phyloP scores from a whole-genome alignment of 352 stramenopile species.

The Pythium sp. region DNA sequence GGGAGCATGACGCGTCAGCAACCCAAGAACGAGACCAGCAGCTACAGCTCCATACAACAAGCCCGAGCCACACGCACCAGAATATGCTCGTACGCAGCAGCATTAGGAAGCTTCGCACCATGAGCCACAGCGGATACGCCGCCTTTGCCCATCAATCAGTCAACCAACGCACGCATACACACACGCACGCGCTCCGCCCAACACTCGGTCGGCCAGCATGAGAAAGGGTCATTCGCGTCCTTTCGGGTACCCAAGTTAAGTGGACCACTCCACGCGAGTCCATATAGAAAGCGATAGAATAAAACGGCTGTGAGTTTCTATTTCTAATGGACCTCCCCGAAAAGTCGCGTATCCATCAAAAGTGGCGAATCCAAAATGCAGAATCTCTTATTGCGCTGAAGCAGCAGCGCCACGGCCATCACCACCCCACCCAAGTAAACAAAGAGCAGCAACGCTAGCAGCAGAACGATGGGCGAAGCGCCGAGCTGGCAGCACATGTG shows the following conservation, averaged over 20 bases:
- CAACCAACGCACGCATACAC: too few relatives aligned
- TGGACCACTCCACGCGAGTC: background rate
- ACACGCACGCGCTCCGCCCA: background rate
- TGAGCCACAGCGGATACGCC: background rate
- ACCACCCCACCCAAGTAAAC: background rate
- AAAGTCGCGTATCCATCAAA: conserved; percentile 8
- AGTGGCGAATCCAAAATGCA: background rate
- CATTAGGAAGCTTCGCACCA: background rate
- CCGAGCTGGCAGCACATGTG: conserved; percentile 88
- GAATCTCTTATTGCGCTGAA: background rate
- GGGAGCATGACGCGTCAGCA: background rate
- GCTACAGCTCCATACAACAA: background rate
- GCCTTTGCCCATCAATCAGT: conserved; percentile 9
- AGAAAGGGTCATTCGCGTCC: background rate
- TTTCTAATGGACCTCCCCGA: conserved; percentile 1
- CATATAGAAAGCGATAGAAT: conserved; percentile 7
- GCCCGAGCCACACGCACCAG: conserved; percentile 2
- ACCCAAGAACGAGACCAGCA: background rate
- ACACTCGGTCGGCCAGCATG: background rate
- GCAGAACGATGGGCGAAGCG: conserved; percentile 57
- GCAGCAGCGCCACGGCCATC: background rate
- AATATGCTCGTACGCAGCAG: conserved; percentile 11
- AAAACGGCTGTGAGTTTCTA: background rate
- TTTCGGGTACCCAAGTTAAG: conserved; percentile 6
- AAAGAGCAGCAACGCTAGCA: background rate